These are phyloP conservation scores for Ascomycota sp. DNA, from an alignment of 2,329 filamentous ascomycete species.

Conservation along the genomic window DNA sequence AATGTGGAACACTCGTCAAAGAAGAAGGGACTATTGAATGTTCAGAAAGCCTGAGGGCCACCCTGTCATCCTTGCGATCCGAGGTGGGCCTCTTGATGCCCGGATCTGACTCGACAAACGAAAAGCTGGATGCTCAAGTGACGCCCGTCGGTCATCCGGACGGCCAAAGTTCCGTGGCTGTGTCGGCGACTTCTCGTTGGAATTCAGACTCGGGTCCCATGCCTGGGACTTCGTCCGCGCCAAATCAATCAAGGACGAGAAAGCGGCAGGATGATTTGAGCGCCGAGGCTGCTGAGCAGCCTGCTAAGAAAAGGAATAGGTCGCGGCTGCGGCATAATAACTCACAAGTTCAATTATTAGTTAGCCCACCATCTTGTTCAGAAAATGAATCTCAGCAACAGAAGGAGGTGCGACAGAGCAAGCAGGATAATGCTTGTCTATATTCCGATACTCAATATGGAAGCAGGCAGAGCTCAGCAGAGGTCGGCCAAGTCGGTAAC, in stretches of 20 bases:
- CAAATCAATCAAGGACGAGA: slow-evolving; percentile 6
- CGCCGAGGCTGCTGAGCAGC: slow-evolving; percentile 7
- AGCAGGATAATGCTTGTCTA: slow-evolving; percentile 40
- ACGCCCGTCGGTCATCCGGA: slow-evolving; percentile 27
- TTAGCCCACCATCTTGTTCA: slow-evolving; percentile 37
- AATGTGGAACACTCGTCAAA: slow-evolving; percentile 49
- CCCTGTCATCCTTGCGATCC: slow-evolving; percentile 36
- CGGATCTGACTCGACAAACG: slow-evolving; percentile 17
- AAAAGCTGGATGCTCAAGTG: slow-evolving; percentile 17
- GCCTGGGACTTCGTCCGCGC: slow-evolving; percentile 2
- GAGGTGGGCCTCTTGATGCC: slow-evolving; percentile 25
- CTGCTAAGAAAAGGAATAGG: slow-evolving; percentile 13
- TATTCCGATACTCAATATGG: slow-evolving; percentile 46
- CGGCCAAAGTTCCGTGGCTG: slow-evolving; percentile 14
- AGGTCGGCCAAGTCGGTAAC: slow-evolving; percentile 3
- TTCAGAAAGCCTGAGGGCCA: slow-evolving; percentile 37
- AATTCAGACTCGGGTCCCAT: slow-evolving; percentile 4
- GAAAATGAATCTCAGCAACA: slow-evolving; percentile 48
- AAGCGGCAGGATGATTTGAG: slow-evolving; percentile 11
- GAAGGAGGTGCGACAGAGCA: slow-evolving; percentile 52
- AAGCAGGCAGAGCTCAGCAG: slow-evolving; percentile 7
- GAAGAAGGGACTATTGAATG: slow-evolving; percentile 36
- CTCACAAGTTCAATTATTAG: slow-evolving; percentile 58
- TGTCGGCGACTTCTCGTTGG: slow-evolving; percentile 10
- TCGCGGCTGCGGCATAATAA: slow-evolving; percentile 50